Conservation (phyloP, 2,329 filamentous ascomycete genomes). For the Pezicula neosporulosa region DNA sequence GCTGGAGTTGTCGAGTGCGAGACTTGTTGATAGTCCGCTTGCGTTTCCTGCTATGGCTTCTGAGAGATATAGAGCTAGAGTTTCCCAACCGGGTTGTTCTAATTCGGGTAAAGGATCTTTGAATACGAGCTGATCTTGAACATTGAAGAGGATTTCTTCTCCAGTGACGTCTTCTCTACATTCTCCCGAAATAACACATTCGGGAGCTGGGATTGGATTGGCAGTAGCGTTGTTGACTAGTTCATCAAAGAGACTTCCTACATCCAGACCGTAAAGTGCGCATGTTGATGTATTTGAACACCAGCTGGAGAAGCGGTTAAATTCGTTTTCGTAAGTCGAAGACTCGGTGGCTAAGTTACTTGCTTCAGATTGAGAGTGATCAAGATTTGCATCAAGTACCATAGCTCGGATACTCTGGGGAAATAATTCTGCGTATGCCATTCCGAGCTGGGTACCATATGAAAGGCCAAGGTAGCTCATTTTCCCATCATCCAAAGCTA, state of each 20-base stretch:
- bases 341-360: constrained; percentile 32
- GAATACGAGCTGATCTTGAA: no score
- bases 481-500: constrained; percentile 31
- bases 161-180: no score
- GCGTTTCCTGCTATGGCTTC: neutral
- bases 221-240: constrained; percentile 26
- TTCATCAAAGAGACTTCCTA: constrained; percentile 20
- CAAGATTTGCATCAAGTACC: constrained; percentile 40
- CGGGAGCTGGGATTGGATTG: constrained; percentile 29
- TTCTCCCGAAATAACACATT: constrained; percentile 20
- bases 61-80: neutral
- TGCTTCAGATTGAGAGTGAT: constrained; percentile 34
- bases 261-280: constrained; percentile 28
- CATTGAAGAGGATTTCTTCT: no score
- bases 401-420: constrained; percentile 38
- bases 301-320: constrained; percentile 36
- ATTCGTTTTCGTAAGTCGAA: constrained; percentile 31
- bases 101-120: no score
- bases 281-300: constrained; percentile 28
- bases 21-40: neutral
- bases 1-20: neutral
- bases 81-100: neutral
- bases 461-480: constrained; percentile 39
- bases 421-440: constrained; percentile 40
- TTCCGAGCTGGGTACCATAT: constrained; percentile 41